Conservation (phyloP, 1,139 yeast genomes). For the Kodamaea plutei region DNA sequence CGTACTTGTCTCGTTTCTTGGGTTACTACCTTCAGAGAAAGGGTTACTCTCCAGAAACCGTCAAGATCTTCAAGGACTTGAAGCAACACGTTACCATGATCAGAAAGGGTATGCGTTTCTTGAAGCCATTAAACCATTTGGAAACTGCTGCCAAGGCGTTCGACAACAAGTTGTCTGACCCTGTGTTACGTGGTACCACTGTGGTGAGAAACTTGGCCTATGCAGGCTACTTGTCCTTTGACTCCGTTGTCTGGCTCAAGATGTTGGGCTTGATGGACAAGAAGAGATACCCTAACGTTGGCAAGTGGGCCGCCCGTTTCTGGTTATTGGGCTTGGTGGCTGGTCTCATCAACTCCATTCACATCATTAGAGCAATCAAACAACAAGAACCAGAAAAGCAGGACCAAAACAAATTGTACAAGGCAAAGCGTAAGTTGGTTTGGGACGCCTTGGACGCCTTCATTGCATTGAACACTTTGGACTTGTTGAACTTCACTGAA, state of each 20-base stretch:
- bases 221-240: constrained; percentile 71
- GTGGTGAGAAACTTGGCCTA: constrained; percentile 68
- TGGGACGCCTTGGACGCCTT: constrained; percentile 79
- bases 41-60: constrained; percentile 51
- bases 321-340: constrained; percentile 76
- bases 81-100: constrained; percentile 62
- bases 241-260: constrained; percentile 69
- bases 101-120: constrained; percentile 80
- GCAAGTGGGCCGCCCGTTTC: constrained; percentile 53
- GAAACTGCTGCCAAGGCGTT: constrained; percentile 65
- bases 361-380: constrained; percentile 12
- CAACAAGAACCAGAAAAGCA: constrained; percentile 18
- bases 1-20: constrained; percentile 75
- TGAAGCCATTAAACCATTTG: constrained; percentile 76
- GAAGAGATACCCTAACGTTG: constrained; percentile 31
- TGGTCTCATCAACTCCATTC: constrained; percentile 51
- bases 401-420: constrained; percentile 27
- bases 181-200: constrained; percentile 53
- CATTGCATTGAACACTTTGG: constrained; percentile 70
- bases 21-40: constrained; percentile 58
- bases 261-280: constrained; percentile 40
- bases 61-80: constrained; percentile 48
- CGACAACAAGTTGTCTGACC: constrained; percentile 71
- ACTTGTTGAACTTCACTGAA: constrained; percentile 61
- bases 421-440: constrained; percentile 59